Evolutionary conservation across 1,284 basidiomycete species (phyloP).

Genomic region (Fomitopsis schrenkii): DNA sequence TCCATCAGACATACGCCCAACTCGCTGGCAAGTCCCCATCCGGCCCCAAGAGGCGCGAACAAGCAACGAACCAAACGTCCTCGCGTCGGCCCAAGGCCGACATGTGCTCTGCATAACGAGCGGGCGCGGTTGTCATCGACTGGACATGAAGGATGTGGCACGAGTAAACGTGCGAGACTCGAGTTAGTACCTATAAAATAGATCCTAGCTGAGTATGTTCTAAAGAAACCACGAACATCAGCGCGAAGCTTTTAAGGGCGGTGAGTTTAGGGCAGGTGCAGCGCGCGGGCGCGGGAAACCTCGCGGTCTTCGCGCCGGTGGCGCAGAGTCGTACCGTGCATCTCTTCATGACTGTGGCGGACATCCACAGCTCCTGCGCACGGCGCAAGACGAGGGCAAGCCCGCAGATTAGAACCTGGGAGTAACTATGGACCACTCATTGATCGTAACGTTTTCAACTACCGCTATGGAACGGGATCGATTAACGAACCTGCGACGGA

Average conservation of each 20-base stretch:
- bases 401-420: too few relatives aligned
- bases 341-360: too few relatives aligned
- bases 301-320: not conserved
- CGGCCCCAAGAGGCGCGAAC: not conserved
- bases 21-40: conserved; percentile 4
- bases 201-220: conserved; percentile 89
- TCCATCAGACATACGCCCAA: conserved; percentile 18
- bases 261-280: conserved; percentile 4
- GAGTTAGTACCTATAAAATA: conserved; percentile 88
- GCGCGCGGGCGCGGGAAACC: not conserved
- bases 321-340: too few relatives aligned
- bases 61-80: conserved; percentile 57
- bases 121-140: conserved; percentile 68
- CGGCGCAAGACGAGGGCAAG: too few relatives aligned
- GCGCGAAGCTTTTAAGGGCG: not conserved
- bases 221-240: conserved; percentile 33
- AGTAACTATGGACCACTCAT: too few relatives aligned
- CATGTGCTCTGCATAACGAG: conserved; percentile 80
- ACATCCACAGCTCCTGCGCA: too few relatives aligned
- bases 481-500: too few relatives aligned
- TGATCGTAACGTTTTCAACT: too few relatives aligned
- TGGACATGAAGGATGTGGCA: conserved; percentile 79
- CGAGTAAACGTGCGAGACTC: conserved; percentile 85
- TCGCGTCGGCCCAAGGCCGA: conserved; percentile 50
- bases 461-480: too few relatives aligned